Conservation (phyloP, 2,329 filamentous ascomycete genomes). For the Paecilomyces dactylethromorphus region DNA sequence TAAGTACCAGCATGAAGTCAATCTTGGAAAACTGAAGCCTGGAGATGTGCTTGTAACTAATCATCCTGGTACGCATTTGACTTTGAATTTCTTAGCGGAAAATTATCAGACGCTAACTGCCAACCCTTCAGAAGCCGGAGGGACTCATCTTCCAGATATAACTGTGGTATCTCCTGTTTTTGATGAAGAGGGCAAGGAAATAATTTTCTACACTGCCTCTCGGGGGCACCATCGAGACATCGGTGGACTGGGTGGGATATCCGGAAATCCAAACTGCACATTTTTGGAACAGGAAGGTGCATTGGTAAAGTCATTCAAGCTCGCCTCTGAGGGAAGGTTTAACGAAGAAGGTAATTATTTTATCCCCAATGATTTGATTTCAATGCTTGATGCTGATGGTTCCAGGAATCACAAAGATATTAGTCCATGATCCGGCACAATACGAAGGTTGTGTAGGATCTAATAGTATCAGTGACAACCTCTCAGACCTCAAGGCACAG, state of each 20-base stretch:
- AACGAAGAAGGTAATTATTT: neutral
- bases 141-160: constrained; percentile 73
- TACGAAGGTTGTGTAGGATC: constrained; percentile 9
- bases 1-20: constrained; percentile 65
- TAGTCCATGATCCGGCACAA: constrained; percentile 1
- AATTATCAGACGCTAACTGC: neutral
- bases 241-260: constrained; percentile 15
- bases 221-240: constrained; percentile 60
- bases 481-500: constrained; percentile 38
- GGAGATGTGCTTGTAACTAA: constrained; percentile 75
- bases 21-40: constrained; percentile 65
- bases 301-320: constrained; percentile 53
- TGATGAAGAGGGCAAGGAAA: constrained; percentile 60
- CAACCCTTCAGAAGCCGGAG: constrained; percentile 62
- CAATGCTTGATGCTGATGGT: neutral
- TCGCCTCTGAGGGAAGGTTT: constrained; percentile 57
- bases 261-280: constrained; percentile 22
- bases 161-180: constrained; percentile 72
- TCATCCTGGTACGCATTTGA: constrained; percentile 51
- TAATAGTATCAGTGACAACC: constrained; percentile 29
- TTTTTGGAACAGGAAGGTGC: constrained; percentile 52
- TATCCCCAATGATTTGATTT: neutral
- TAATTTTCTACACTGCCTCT: constrained; percentile 70
- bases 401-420: constrained; percentile 1
- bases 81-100: neutral